A percentile compares a stretch with the other conserved stretches of the same genome.
Conservation (phyloP, 2,329 filamentous ascomycete genomes). For the Didymella exigua region DNA sequence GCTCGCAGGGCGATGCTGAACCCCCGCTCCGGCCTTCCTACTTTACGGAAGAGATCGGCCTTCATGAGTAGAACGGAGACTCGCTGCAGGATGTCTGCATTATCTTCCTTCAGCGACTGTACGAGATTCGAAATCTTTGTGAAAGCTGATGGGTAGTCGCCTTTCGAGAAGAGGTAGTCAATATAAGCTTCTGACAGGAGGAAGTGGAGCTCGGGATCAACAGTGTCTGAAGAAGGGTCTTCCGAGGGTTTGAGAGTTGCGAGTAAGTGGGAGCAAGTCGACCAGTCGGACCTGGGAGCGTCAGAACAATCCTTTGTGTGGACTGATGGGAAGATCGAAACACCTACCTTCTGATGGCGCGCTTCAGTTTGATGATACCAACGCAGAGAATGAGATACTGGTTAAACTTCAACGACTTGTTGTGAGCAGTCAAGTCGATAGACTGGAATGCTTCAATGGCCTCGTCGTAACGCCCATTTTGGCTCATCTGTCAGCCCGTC, state of each 20-base stretch:
- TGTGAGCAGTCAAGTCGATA: constrained; percentile 66
- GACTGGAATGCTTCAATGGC: constrained; percentile 66
- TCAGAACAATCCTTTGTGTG: constrained; percentile 9
- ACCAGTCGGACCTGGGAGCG: constrained; percentile 58
- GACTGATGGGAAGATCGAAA: not conserved
- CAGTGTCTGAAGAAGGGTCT: constrained; percentile 46
- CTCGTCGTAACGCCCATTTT: constrained; percentile 72
- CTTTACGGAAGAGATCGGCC: constrained; percentile 69
- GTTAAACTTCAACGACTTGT: constrained; percentile 76
- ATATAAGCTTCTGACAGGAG: constrained; percentile 65
- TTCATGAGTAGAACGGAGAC: constrained; percentile 76
- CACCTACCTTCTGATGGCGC: constrained; percentile 61
- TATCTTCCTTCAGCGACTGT: constrained; percentile 58
- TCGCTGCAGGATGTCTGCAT: constrained; percentile 69
- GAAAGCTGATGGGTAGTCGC: constrained; percentile 60
- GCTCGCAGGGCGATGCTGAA: constrained; percentile 80
- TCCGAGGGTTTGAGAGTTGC: constrained; percentile 59
- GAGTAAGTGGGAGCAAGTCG: constrained; percentile 63
- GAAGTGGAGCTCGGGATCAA: constrained; percentile 64
- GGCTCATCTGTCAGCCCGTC: constrained; percentile 54
- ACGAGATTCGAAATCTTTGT: constrained; percentile 60
- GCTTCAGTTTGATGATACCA: constrained; percentile 68
- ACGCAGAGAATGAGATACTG: constrained; percentile 74
- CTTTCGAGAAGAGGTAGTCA: constrained; percentile 62
- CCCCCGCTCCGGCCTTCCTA: constrained; percentile 72